These are phyloP conservation scores for Fusarium sp. DNA, from an alignment of 2,329 filamentous ascomycete genomes.

Conservation along the genomic window DNA sequence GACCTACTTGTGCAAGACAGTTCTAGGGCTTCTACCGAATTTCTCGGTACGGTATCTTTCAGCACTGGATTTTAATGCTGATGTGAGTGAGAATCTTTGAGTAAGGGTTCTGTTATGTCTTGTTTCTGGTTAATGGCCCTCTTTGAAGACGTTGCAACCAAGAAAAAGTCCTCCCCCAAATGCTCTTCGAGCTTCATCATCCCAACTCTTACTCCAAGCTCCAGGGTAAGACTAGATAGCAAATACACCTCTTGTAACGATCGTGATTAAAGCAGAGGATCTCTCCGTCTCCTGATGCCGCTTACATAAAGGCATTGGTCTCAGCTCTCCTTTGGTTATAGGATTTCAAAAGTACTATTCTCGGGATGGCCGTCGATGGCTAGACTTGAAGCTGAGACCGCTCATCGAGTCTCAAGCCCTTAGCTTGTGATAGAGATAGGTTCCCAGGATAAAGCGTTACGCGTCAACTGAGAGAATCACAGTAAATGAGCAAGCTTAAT, in stretches of 20 bases:
- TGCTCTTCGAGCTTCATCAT: neutral
- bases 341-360: neutral
- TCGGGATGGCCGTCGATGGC: neutral
- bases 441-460: neutral
- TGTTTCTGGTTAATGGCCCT: neutral
- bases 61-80: neutral
- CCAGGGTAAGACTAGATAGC: neutral
- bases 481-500: neutral
- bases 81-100: neutral
- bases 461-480: neutral
- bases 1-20: neutral
- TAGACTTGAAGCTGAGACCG: neutral
- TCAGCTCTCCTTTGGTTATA: neutral
- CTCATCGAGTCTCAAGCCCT: neutral
- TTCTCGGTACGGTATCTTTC: neutral
- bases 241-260: neutral
- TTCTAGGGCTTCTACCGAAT: neutral
- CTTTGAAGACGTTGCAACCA: neutral
- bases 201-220: neutral
- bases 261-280: neutral
- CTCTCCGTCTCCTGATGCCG: neutral
- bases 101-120: neutral
- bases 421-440: neutral
- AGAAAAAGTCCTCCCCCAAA: neutral
- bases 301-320: neutral